Base-by-base conservation (phyloP, 2,329 filamentous ascomycete genomes). In the Trichoderma breve region DNA sequence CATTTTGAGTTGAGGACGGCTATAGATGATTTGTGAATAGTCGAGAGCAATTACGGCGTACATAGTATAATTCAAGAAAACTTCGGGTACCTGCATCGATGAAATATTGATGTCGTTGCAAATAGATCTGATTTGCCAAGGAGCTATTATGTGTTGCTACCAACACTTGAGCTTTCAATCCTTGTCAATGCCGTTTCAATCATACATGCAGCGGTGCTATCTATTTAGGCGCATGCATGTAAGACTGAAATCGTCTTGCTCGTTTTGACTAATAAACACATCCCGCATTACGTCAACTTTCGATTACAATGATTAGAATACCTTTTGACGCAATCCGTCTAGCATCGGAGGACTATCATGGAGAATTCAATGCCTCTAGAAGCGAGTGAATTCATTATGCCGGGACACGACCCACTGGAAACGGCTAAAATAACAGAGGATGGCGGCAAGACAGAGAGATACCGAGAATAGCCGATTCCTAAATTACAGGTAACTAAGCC, bases 401-500 rank as follows among this genome's bases (percentile, higher is more conserved):
- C 67, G 67, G 36, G 39, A 5, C 5, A 28, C 28, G 36, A 26
- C 34, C 57, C 67, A 62, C 28, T 51, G 36, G 43, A 62, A 21
- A 36, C 58, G 55, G 57, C 36, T 51, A 36, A 70, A 61, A 34
- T 30, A 62, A 32, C 24, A 21, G 9, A 51, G 26, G 3, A 28
- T 34, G 30, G 43, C 67, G 57, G 67, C 67, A 70, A 43, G 21
- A 24, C 14, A 21, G n/a, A 18, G 3, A 51, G 34, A 53, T 61
- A 70, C 67, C 67, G 67, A 70, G 67, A 51, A 61, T 70, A 70
- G 67, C 67, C 67, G 67, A 51, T 53, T 26, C 39, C 36, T 24
- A 51, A 28, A 26, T 32, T 36, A 14, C 32, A 21, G 14, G 3
- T 8, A 57, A 24, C 18, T 62, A 62, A 62, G 57, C 67, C 67